Percentiles rank a stretch among this genome's conserved stretches.
Conservation (phyloP, 805 yeast genomes). For the Ogataea trehaloabstinens region DNA sequence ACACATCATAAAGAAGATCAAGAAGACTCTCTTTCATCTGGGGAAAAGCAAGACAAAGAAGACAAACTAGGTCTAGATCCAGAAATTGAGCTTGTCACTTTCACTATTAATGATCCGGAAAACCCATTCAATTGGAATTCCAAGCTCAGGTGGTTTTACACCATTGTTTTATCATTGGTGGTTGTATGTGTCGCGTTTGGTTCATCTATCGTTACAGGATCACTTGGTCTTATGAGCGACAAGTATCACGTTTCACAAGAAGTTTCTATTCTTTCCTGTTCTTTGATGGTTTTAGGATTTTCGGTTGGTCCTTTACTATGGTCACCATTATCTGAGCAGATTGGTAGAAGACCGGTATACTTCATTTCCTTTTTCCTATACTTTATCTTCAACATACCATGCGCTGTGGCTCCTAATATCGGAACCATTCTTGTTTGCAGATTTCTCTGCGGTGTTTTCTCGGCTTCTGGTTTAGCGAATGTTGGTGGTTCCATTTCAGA, state of each 20-base stretch:
- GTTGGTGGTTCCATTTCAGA: constrained; percentile 94
- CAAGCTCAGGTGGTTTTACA: constrained; percentile 58
- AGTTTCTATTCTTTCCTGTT: constrained; percentile 76
- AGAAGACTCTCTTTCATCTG: constrained; percentile 30
- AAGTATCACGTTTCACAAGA: constrained; percentile 69
- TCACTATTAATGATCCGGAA: constrained; percentile 73
- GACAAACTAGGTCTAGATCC: constrained; percentile 45
- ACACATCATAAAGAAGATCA: constrained; percentile 15
- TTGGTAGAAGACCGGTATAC: constrained; percentile 84
- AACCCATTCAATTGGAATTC: constrained; percentile 87
- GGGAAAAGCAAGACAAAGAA: constrained; percentile 23
- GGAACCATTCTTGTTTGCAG: constrained; percentile 80
- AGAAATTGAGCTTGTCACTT: constrained; percentile 82
- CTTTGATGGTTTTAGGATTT: constrained; percentile 87
- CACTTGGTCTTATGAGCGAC: constrained; percentile 64
- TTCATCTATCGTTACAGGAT: constrained; percentile 87
- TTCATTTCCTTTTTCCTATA: constrained; percentile 72
- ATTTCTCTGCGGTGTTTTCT: constrained; percentile 82
- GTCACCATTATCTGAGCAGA: constrained; percentile 85
- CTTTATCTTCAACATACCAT: constrained; percentile 79
- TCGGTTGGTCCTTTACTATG: constrained; percentile 83
- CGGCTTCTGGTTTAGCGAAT: constrained; percentile 77
- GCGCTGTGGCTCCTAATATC: constrained; percentile 80
- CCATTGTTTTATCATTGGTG: constrained; percentile 62
- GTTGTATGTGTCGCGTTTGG: constrained; percentile 93